Percentiles rank a stretch among this genome's conserved stretches.
phyloP scores from a whole-genome alignment of 163 green algal genomes.

The Picocystis sp. region DNA sequence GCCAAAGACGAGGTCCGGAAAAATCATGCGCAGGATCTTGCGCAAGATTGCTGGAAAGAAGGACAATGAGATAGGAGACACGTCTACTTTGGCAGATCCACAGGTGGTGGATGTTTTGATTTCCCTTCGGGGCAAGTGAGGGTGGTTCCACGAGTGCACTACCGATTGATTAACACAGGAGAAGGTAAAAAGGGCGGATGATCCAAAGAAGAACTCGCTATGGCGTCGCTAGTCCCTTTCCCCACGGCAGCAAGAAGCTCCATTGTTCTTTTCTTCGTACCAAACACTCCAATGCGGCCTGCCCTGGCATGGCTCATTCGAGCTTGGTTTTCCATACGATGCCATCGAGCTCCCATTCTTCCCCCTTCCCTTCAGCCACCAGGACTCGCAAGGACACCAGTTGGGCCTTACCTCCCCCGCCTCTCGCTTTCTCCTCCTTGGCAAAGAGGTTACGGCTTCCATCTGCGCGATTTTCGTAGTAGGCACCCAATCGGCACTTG shows the following conservation, averaged over 20 bases:
- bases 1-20: conserved; percentile 83
- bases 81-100: conserved; percentile 57
- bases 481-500: conserved; percentile 25
- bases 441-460: conserved; percentile 21
- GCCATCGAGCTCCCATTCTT: conserved; percentile 40
- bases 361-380: conserved; percentile 23
- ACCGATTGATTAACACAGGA: no score
- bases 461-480: conserved; percentile 22
- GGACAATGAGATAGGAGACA: conserved; percentile 70
- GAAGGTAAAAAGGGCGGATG: no score
- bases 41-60: conserved; percentile 43
- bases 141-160: no score
- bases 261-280: no score
- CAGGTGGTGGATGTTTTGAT: no score
- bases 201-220: no score
- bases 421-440: conserved; percentile 15
- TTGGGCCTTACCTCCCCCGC: neutral
- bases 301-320: no score
- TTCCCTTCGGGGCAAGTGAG: no score
- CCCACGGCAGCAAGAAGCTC: no score
- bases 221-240: no score
- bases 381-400: conserved; percentile 21
- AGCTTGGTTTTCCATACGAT: conserved; percentile 37
- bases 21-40: conserved; percentile 93
- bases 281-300: no score